phyloP scores from a whole-genome alignment of 2,329 filamentous ascomycete species.

The Cladophialophora bantiana region DNA sequence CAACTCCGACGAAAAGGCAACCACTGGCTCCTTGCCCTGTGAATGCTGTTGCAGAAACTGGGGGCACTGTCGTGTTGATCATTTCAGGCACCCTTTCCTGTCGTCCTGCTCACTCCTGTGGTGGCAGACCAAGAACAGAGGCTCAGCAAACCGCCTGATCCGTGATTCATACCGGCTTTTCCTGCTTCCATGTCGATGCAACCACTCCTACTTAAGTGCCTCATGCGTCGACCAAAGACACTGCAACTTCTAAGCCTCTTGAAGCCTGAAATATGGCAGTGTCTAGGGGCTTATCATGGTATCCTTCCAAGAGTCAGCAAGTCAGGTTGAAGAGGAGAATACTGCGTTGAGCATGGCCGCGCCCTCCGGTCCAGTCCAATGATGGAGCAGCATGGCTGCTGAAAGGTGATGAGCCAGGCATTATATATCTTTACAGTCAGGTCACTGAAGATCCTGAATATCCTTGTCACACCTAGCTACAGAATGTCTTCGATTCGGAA shows the following conservation, averaged over 20 bases:
- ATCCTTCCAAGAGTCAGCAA: not conserved
- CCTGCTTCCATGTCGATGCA: not conserved
- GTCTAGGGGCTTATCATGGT: not conserved
- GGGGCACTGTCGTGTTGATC: not conserved
- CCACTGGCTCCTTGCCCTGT: not conserved
- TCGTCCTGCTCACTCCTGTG: not conserved
- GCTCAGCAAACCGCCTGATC: not conserved
- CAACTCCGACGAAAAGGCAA: not conserved
- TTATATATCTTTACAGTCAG: not conserved
- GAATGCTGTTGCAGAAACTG: not conserved
- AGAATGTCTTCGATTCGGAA: not conserved
- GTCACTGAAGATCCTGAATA: not conserved
- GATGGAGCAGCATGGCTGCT: not conserved
- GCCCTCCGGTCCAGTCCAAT: not conserved
- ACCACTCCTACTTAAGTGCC: conserved; percentile 9
- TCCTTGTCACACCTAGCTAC: not conserved
- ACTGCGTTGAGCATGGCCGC: not conserved
- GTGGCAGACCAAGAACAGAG: not conserved
- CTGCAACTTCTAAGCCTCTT: conserved; percentile 6
- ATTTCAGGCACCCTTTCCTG: not conserved
- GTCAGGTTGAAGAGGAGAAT: not conserved
- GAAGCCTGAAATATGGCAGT: conserved; percentile 6
- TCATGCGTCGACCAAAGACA: conserved; percentile 7
- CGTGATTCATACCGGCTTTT: not conserved
- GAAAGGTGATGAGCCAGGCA: not conserved